Evolutionary conservation across 495 filamentous ascomycete genomes (phyloP).

Genomic region (Poronia punctata): DNA sequence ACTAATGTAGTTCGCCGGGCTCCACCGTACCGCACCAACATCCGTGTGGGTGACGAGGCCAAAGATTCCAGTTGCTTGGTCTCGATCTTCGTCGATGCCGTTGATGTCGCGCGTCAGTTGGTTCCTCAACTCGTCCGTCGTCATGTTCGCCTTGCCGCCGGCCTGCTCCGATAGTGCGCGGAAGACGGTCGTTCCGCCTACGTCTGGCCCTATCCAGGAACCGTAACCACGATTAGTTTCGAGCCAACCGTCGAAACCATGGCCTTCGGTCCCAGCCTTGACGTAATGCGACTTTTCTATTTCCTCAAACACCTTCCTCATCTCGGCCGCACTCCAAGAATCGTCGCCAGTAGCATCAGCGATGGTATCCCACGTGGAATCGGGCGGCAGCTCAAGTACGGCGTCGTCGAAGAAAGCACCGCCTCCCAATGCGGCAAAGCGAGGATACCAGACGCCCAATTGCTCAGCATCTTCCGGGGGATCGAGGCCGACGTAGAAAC

Average conservation of each 20-base stretch:
- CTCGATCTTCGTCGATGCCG: constrained; percentile 21
- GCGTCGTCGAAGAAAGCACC: constrained; percentile 25
- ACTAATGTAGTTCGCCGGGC: constrained; percentile 29
- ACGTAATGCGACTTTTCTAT: constrained; percentile 36
- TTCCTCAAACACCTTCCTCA: constrained; percentile 28
- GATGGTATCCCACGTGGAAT: constrained; percentile 27
- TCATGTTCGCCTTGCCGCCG: constrained; percentile 17
- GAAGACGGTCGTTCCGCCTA: constrained; percentile 30
- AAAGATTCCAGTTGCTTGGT: constrained; percentile 25
- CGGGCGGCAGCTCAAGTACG: constrained; percentile 17
- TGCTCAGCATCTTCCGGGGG: constrained; percentile 26
- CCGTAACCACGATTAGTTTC: constrained; percentile 28
- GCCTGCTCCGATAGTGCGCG: constrained; percentile 28
- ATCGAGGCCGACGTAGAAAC: constrained; percentile 31
- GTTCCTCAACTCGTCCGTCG: constrained; percentile 12
- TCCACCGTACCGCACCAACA: constrained; percentile 23
- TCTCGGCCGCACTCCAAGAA: constrained; percentile 30
- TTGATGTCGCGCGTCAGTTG: constrained; percentile 16
- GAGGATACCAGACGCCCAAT: constrained; percentile 29
- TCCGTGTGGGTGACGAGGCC: constrained; percentile 32
- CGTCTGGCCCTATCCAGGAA: constrained; percentile 24
- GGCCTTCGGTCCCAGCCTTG: constrained; percentile 21
- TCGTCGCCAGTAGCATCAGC: constrained; percentile 31
- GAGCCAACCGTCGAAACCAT: constrained; percentile 35
- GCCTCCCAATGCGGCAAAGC: constrained; percentile 26